Base-by-base conservation (phyloP, 139 green algal genomes). In the Asterochloris erici region DNA sequence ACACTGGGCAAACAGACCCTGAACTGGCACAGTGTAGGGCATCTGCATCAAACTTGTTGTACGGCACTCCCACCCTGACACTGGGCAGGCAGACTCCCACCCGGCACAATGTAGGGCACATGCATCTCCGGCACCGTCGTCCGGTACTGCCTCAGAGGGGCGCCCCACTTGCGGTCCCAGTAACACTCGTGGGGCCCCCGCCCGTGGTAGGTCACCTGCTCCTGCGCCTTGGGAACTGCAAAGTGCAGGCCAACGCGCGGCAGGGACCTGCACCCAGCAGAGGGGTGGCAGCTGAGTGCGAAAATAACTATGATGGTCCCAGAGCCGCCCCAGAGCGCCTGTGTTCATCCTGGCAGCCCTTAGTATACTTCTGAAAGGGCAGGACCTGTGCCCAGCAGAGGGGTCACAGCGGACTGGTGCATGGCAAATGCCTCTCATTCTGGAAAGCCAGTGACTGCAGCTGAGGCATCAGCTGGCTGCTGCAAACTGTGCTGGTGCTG, bases 131-230 rank as follows among this genome's bases (percentile, higher is more conserved):
- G 17, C 0, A 95, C 85, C 0, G 69, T 60, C 6, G 82, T 83
- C 19, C 12, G 14, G 77, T 92, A 84, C 29, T 62, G 61, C 75
- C 84, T 70, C 26, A 92, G n/a, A 19, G 77, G 76, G 9, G 91
- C 93, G 2, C 84, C 86, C 0, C 76, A 77, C 84, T 96, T 92
- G 47, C 96, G 87, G 84, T 99, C 96, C 26, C 80, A 54, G 89
- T 99, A 99, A 88, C 90, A 96, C 87, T 99, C 96, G 77, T 98
- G 94, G 0, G 95, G 96, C 9, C 96, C 96, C 1, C 85, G 70
- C 14, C 96, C 96, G 68, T 91, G 92, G 93, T 93, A 98, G 15
- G 74, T n/a, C 23, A 91, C 85, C 24, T 73, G 24, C 21, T 73
- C 63, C 60, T 89, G 82, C 10, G 14, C 0, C 1, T 62, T 27